A percentile compares a stretch with the other conserved stretches of the same genome.
Evolutionary conservation across 768 basidiomycete species (phyloP).

Genomic region (Hemileccinum impolitum): DNA sequence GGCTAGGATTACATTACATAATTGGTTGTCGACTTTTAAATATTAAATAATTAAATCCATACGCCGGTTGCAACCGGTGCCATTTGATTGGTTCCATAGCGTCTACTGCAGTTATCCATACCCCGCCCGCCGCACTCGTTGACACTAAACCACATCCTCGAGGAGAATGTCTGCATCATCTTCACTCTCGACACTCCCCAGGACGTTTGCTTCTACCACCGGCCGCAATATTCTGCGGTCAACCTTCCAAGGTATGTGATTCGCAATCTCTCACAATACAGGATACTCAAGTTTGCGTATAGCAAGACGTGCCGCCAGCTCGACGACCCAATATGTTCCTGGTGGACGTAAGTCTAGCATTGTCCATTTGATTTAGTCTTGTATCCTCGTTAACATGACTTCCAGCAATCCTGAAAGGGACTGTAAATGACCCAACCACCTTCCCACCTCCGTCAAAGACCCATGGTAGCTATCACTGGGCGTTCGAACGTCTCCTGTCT

Average conservation of each 20-base stretch:
- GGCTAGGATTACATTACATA: too few species aligned
- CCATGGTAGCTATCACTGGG: constrained; percentile 90
- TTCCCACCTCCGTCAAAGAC: constrained; percentile 80
- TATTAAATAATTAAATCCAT: too few species aligned
- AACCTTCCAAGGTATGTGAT: constrained; percentile 38
- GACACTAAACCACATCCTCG: not conserved
- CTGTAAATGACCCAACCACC: constrained; percentile 90
- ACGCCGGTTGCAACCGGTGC: too few species aligned
- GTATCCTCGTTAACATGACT: not conserved
- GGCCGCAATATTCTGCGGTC: constrained; percentile 41
- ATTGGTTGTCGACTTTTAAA: too few species aligned
- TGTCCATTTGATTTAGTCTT: not conserved
- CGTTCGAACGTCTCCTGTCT: constrained; percentile 90
- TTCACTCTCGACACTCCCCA: constrained; percentile 46
- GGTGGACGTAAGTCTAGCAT: constrained; percentile 58
- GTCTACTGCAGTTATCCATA: too few species aligned
- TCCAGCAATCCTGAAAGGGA: constrained; percentile 81
- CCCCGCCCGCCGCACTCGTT: too few species aligned
- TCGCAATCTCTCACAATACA: not conserved
- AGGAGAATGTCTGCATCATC: constrained; percentile 48
- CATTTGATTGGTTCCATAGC: too few species aligned
- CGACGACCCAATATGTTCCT: constrained; percentile 49
- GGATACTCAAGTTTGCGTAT: not conserved
- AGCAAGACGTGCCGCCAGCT: constrained; percentile 42
- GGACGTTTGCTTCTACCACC: constrained; percentile 35